Percentiles rank a stretch among this genome's conserved stretches.
Conservation (phyloP, 177 flowering plant genomes). For the Vitis hybrid region DNA sequence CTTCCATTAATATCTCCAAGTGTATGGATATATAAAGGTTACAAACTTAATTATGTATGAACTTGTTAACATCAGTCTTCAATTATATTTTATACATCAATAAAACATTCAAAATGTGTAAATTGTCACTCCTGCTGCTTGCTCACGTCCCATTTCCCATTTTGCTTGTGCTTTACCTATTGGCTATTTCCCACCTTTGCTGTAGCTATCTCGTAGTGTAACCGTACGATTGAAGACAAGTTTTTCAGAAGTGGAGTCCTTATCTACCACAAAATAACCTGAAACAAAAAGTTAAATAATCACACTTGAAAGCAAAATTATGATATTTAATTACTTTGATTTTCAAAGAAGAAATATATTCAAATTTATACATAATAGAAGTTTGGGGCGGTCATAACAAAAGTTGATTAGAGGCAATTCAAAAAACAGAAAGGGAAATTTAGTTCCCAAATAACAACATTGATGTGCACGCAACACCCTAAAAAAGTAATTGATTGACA, state of each 20-base stretch:
- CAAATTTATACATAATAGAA: neutral
- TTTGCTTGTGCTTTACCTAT: too few relatives aligned
- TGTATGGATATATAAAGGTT: too few relatives aligned
- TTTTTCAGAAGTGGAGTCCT: constrained; percentile 73
- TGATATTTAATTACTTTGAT: neutral
- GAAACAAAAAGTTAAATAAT: constrained; percentile 10
- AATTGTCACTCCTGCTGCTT: neutral
- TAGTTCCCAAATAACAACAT: too few relatives aligned
- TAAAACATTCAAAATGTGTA: neutral
- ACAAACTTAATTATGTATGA: too few relatives aligned
- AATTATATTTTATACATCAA: neutral
- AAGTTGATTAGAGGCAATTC: too few relatives aligned
- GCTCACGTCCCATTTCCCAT: neutral
- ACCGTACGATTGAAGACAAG: constrained; percentile 85
- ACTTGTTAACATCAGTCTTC: too few relatives aligned
- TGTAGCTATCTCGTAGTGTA: constrained; percentile 71
- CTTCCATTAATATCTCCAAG: too few relatives aligned
- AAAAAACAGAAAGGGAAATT: too few relatives aligned
- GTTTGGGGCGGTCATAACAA: too few relatives aligned
- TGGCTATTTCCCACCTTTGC: constrained; percentile 51
- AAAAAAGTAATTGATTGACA: too few relatives aligned
- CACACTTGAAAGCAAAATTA: neutral
- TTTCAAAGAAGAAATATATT: neutral
- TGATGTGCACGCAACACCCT: too few relatives aligned
- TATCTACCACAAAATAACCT: constrained; percentile 82